Evolutionary conservation across 306 rosid species (phyloP).

Genomic region (Glycine tomentella): DNA sequence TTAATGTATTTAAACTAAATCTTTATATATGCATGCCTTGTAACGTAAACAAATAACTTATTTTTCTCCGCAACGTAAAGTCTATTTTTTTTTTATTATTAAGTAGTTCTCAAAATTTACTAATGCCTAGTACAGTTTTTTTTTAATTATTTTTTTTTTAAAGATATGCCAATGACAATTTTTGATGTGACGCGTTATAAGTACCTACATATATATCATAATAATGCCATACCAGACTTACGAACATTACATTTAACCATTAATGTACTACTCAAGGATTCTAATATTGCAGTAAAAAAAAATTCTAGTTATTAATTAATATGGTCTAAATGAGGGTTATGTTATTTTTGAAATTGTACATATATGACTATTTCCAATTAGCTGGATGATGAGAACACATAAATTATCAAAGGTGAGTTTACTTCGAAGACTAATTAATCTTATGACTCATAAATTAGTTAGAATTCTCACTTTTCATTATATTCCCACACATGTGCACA

Average conservation of each 20-base stretch:
- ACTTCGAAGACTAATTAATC: too few species aligned
- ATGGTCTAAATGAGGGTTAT: neutral
- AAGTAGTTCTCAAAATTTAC: neutral
- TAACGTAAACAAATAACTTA: neutral
- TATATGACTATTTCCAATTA: too few species aligned
- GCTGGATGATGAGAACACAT: too few species aligned
- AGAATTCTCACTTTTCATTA: too few species aligned
- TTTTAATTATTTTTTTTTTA: neutral
- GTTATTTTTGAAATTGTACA: neutral
- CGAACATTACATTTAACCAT: neutral
- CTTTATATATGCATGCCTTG: neutral
- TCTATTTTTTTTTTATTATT: neutral
- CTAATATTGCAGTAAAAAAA: neutral
- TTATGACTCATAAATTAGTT: too few species aligned
- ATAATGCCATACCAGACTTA: neutral
- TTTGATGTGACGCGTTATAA: neutral
- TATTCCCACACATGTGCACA: too few species aligned
- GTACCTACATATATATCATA: neutral
- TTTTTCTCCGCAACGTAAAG: neutral
- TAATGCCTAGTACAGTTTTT: neutral
- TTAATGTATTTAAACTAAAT: too few species aligned
- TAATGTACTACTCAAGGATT: neutral
- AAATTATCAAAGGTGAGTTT: too few species aligned
- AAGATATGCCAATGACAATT: neutral
- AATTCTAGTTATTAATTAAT: neutral